Evolutionary conservation across 1,139 yeast species (phyloP).

Genomic region (Blastobotrys proliferans): DNA sequence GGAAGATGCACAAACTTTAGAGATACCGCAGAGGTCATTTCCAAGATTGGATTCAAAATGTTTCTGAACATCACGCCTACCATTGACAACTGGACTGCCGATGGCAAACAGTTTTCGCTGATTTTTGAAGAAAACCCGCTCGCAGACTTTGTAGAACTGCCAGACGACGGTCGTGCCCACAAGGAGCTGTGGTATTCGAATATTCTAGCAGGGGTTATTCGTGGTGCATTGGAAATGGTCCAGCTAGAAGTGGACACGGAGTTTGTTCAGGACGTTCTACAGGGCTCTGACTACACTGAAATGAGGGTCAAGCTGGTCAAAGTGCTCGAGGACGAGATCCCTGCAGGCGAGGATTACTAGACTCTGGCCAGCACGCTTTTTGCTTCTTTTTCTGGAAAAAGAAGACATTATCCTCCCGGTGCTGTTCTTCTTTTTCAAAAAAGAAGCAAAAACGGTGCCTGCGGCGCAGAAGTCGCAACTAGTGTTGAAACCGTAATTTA

Average conservation of each 20-base stretch:
- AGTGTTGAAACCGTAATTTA: not conserved
- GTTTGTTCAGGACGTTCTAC: conserved; percentile 73
- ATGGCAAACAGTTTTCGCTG: conserved; percentile 69
- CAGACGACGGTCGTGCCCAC: conserved; percentile 65
- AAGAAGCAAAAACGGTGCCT: no score
- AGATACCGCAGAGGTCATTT: conserved; percentile 83
- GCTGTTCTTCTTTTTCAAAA: no score
- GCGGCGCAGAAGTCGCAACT: not conserved
- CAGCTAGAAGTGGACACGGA: conserved; percentile 84
- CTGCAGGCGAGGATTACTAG: conserved; percentile 85
- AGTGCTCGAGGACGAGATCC: conserved; percentile 87
- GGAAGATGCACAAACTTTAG: conserved; percentile 75
- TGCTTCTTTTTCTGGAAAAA: not conserved
- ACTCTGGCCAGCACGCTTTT: not conserved
- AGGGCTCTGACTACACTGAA: conserved; percentile 84
- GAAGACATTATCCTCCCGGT: conserved; percentile 9
- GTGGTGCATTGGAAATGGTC: conserved; percentile 94
- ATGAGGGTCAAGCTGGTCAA: conserved; percentile 65
- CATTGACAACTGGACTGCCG: conserved; percentile 72
- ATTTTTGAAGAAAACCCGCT: conserved; percentile 82
- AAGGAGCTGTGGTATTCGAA: conserved; percentile 90
- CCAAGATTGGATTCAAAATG: conserved; percentile 85
- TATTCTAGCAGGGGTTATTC: conserved; percentile 79
- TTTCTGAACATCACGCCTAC: conserved; percentile 79
- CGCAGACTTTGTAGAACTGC: conserved; percentile 92